These are phyloP conservation scores for Aspergillus biplanus DNA, from an alignment of 495 filamentous ascomycete genomes.

Conservation along the genomic window DNA sequence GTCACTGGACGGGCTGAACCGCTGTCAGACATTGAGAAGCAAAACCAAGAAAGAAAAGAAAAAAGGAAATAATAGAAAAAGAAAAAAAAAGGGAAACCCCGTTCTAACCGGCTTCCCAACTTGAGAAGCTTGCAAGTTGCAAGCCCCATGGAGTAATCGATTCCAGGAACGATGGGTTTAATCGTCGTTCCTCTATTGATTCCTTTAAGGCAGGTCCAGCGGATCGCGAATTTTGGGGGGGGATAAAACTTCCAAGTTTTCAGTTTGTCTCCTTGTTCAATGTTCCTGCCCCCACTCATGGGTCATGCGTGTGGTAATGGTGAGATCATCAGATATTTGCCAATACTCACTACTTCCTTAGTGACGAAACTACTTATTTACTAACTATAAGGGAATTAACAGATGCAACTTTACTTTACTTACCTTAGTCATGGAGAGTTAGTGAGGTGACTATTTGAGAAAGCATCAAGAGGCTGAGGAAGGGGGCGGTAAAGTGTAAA, in stretches of 20 bases:
- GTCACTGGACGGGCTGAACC: conserved; percentile 23
- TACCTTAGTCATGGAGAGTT: not conserved
- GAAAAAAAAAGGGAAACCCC: too few species aligned
- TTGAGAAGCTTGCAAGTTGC: not conserved
- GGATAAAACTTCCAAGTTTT: not conserved
- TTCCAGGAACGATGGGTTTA: too few species aligned
- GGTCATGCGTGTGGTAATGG: not conserved
- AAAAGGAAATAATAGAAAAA: too few species aligned
- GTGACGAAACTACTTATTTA: not conserved
- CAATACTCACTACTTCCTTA: not conserved
- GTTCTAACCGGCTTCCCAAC: too few species aligned
- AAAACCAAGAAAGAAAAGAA: not conserved
- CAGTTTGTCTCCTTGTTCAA: not conserved
- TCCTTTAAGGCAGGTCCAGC: too few species aligned
- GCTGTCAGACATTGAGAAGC: conserved; percentile 23
- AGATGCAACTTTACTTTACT: not conserved
- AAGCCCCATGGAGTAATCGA: too few species aligned
- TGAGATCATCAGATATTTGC: conserved; percentile 2
- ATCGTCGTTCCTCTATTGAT: too few species aligned
- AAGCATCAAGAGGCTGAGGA: too few species aligned
- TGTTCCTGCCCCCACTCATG: not conserved
- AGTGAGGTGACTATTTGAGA: too few species aligned
- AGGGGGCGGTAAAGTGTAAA: too few species aligned
- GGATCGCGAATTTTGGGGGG: too few species aligned
- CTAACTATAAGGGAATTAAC: not conserved